These are phyloP conservation scores for Wickerhamomyces sp. DNA, from an alignment of 1,139 yeast species.

Conservation along the genomic window DNA sequence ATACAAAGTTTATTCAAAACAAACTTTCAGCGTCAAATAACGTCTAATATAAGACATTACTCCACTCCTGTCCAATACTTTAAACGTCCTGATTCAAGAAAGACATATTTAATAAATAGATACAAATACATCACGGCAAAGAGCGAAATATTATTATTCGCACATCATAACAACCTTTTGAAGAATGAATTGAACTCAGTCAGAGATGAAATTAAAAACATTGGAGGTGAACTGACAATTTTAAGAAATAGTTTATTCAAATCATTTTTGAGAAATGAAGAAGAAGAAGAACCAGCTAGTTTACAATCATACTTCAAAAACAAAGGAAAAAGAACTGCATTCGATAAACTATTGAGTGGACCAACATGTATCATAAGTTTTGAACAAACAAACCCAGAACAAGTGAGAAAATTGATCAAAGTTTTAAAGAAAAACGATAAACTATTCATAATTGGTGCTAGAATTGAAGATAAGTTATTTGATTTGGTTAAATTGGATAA, in stretches of 20 bases:
- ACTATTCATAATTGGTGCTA: constrained; percentile 79
- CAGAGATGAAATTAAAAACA: constrained; percentile 54
- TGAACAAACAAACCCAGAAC: constrained; percentile 63
- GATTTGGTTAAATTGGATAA: constrained; percentile 48
- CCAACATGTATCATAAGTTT: constrained; percentile 82
- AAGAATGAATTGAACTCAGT: constrained; percentile 62
- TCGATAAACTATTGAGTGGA: constrained; percentile 66
- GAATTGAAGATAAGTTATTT: constrained; percentile 57
- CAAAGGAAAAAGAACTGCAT: constrained; percentile 51
- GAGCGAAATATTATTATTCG: constrained; percentile 65
- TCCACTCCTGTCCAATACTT: constrained; percentile 26
- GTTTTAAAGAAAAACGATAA: constrained; percentile 67
- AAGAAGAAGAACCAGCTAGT: constrained; percentile 72
- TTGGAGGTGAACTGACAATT: constrained; percentile 65
- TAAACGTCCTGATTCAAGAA: constrained; percentile 44
- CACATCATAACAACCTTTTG: constrained; percentile 78
- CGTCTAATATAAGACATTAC: neutral
- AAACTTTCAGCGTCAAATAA: neutral
- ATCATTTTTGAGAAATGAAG: constrained; percentile 69
- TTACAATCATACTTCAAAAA: constrained; percentile 45
- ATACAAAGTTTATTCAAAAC: neutral
- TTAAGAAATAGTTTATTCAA: constrained; percentile 65
- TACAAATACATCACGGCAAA: constrained; percentile 67
- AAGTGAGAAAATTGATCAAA: constrained; percentile 58
- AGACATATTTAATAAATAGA: constrained; percentile 77